These are phyloP conservation scores for Aspergillus awamori DNA, from an alignment of 2,329 filamentous ascomycete genomes.

Conservation along the genomic window DNA sequence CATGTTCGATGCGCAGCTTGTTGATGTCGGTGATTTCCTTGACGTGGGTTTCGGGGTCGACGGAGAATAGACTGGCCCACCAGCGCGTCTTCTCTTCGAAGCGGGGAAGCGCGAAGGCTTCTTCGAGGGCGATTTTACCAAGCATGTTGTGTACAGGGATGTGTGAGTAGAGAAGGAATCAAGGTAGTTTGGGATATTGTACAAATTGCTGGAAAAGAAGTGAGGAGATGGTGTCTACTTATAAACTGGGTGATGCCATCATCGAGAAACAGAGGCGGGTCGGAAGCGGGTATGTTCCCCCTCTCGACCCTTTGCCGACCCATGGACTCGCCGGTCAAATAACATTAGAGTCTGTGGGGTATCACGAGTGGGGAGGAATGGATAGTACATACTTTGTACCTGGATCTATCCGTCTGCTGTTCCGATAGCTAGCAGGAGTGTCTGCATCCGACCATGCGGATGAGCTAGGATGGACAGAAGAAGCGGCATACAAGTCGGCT, in stretches of 20 bases:
- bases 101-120: constrained; percentile 63
- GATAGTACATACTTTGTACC: too few species aligned
- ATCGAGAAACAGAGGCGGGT: constrained; percentile 2
- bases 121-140: constrained; percentile 65
- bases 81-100: constrained; percentile 61
- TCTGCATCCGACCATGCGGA: background rate
- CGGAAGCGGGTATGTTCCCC: constrained; percentile 10
- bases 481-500: background rate
- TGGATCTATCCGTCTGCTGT: background rate
- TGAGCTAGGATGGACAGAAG: background rate
- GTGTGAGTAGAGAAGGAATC: background rate
- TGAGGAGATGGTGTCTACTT: background rate
- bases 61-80: constrained; percentile 64
- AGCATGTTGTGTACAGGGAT: constrained; percentile 47
- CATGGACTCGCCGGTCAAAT: background rate
- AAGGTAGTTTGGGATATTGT: background rate
- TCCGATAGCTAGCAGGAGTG: background rate
- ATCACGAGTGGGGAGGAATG: too few species aligned
- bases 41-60: constrained; percentile 61
- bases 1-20: constrained; percentile 46
- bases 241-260: background rate
- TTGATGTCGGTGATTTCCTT: constrained; percentile 57
- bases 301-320: constrained; percentile 3
- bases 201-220: background rate
- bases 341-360: too few species aligned